Conservation (phyloP, 208 protist genomes). For the Porcisia hertigi region DNA sequence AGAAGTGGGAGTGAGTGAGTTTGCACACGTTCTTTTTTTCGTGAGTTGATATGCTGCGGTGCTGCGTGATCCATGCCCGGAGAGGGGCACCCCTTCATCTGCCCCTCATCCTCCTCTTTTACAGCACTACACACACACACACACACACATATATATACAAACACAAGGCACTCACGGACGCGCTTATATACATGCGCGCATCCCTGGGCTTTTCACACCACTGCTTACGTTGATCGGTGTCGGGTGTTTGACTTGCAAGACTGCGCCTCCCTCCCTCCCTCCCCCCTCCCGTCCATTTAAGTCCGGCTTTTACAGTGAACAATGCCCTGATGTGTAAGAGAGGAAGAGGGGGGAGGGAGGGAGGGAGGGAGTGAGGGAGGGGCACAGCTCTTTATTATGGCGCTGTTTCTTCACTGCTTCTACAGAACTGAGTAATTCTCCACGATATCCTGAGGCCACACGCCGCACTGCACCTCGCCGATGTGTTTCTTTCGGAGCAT, state of each 20-base stretch:
- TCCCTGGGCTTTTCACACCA: neutral
- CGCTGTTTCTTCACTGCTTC: neutral
- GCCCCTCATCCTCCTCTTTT: too few relatives aligned
- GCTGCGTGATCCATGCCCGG: too few relatives aligned
- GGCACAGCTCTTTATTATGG: neutral
- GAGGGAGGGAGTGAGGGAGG: too few relatives aligned
- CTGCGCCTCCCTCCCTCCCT: too few relatives aligned
- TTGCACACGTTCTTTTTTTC: neutral
- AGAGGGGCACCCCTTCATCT: too few relatives aligned
- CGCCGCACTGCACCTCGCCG: slow-evolving; percentile 90
- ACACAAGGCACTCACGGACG: neutral
- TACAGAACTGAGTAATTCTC: slow-evolving; percentile 38
- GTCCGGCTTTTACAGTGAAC: neutral
- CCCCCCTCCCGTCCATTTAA: neutral
- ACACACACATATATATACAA: neutral
- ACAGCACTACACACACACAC: too few relatives aligned
- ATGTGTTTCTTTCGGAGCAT: slow-evolving; percentile 91
- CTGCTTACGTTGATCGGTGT: neutral
- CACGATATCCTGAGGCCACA: slow-evolving; percentile 67
- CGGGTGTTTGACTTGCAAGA: neutral
- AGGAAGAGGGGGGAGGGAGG: neutral
- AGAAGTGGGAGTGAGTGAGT: neutral
- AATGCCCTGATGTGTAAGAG: too few relatives aligned
- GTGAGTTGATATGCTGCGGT: neutral
- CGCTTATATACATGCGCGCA: neutral